Percentiles rank a stretch among this genome's conserved stretches.
These are phyloP conservation scores for Borealophlyctis nickersoniae DNA, from an alignment of 192 early-diverging fungal species.

Conservation along the genomic window DNA sequence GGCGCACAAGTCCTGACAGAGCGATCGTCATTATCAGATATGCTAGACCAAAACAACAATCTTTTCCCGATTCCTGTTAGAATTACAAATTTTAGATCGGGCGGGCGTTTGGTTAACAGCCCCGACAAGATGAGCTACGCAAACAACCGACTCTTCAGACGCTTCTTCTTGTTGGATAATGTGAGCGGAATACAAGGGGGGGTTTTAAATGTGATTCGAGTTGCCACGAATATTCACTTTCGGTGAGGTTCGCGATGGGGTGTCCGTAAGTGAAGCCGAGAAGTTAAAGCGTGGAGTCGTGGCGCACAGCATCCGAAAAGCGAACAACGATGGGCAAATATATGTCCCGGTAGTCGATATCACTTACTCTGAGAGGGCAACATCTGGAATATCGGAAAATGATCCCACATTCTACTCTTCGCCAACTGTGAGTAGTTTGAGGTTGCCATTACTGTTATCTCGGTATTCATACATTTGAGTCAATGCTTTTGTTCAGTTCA, in stretches of 20 bases:
- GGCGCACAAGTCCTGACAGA: neutral
- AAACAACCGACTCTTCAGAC: constrained; percentile 28
- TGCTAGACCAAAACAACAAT: neutral
- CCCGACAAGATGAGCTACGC: constrained; percentile 22
- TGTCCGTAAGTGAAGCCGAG: too few species aligned
- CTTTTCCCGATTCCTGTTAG: constrained; percentile 46
- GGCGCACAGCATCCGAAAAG: constrained; percentile 35
- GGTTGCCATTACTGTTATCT: constrained; percentile 7
- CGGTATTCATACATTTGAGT: too few species aligned
- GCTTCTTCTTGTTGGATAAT: constrained; percentile 49
- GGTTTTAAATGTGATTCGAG: constrained; percentile 29
- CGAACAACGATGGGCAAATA: constrained; percentile 24
- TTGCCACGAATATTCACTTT: constrained; percentile 35
- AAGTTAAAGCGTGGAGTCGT: too few species aligned
- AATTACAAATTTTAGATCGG: constrained; percentile 29
- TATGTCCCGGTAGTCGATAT: constrained; percentile 52
- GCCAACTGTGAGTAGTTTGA: neutral
- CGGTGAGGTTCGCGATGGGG: constrained; percentile 27
- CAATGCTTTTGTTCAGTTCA: constrained; percentile 27
- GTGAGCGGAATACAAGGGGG: constrained; percentile 42
- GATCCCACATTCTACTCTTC: constrained; percentile 10
- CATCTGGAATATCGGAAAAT: constrained; percentile 8
- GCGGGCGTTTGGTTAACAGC: constrained; percentile 15
- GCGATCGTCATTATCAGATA: constrained; percentile 9
- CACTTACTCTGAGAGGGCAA: constrained; percentile 39